Evolutionary conservation across 768 basidiomycete species (phyloP), one percentile per base, ranked within the genome.

Genomic region (Lyophyllum decastes): DNA sequence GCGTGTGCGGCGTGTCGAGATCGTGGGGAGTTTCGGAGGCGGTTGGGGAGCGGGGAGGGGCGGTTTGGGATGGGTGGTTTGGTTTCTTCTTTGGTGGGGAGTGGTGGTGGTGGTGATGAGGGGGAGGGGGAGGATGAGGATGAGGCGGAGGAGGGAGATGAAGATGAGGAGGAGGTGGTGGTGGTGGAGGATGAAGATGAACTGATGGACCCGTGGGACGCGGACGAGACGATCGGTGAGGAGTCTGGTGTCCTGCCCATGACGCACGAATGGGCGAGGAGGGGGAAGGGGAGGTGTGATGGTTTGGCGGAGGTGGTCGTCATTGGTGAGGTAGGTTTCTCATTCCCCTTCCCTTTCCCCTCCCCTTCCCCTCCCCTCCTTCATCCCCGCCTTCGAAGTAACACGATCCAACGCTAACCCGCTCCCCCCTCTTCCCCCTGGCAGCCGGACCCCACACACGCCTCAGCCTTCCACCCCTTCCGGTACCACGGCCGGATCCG

Each of bases 361-460:
- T n/a, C n/a, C 40, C 35, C 35, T 38, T 38, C 35, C 5, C 35
- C 35, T 38, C 14, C 14, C 35, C 35, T 9, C 40, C 4, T 12
- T n/a, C n/a, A n/a, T n/a, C n/a, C n/a, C n/a, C n/a, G n/a, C 35
- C 35, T 38, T 12, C 35, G 14, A 4, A 4, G 5, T 38, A 6
- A 4, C 35, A 12, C 35, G 6, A 38, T 4, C 35, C 4, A 26
- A 30, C 22, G 21, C 38, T 33, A n/a, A 38, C 9, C 35, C 4
- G 19, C 22, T n/a, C 22, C n/a, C n/a, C n/a, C n/a, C 38, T 33
- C 4, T 7, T n/a, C 35, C 24, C 19, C 17, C 14, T 14, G 12
- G 41, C 46, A 52, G 59, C 47, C 54, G n/a, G 53, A 60, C 44
- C 46, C 51, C 17, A 46, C 35, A 12, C 59, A 60, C 34, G 54